Evolutionary conservation across 2,329 filamentous ascomycete species (phyloP).

Genomic region (Scolecobasidium constrictum): DNA sequence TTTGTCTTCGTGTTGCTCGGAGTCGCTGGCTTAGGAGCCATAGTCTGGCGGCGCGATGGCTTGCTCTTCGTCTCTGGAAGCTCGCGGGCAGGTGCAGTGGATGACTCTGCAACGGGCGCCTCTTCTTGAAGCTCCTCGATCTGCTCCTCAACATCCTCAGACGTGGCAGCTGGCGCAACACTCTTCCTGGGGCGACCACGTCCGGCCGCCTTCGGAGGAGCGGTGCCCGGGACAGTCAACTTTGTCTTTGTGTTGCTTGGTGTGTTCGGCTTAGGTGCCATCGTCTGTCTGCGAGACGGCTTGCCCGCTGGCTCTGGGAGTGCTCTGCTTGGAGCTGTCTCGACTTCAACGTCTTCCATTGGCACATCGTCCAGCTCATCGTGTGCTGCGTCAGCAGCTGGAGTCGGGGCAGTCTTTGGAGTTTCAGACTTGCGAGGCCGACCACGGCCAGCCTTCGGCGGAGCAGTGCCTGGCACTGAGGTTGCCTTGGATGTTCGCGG

Average conservation of each 20-base stretch:
- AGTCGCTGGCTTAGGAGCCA: constrained; percentile 1
- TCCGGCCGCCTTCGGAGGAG: constrained; percentile 3
- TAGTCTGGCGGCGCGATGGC: constrained; percentile 3
- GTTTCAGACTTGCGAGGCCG: not conserved
- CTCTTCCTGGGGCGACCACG: too few species aligned
- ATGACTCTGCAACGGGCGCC: not conserved
- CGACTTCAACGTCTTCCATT: not conserved
- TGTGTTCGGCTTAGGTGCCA: constrained; percentile 1
- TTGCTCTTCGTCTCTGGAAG: not conserved
- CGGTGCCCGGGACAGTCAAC: constrained; percentile 3
- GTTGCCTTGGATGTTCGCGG: not conserved
- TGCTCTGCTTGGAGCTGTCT: not conserved
- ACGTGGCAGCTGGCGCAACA: too few species aligned
- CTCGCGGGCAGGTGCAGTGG: not conserved
- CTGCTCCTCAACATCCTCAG: not conserved
- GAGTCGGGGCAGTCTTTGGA: not conserved
- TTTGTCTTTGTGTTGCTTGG: not conserved
- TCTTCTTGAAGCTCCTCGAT: not conserved
- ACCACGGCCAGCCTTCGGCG: constrained; percentile 3
- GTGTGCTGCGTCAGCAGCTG: not conserved
- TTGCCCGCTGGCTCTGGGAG: not conserved
- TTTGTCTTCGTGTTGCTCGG: not conserved
- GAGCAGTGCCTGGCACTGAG: constrained; percentile 7
- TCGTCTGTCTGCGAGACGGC: constrained; percentile 2
- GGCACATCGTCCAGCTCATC: not conserved